Evolutionary conservation across 306 rosid species (phyloP).

Genomic region (Lathyrus tuberosus): DNA sequence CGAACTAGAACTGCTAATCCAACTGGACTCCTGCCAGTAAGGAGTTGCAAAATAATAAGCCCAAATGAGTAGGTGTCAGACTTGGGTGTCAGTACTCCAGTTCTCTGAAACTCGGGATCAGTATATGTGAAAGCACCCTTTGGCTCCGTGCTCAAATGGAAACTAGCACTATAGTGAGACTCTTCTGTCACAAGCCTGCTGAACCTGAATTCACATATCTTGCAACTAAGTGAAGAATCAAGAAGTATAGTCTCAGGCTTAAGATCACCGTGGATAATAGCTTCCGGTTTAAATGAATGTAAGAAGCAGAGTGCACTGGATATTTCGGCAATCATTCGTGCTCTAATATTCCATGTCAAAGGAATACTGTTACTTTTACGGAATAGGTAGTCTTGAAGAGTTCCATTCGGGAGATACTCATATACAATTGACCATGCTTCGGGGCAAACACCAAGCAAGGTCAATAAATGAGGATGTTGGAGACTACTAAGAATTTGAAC

Average conservation of each 20-base stretch:
- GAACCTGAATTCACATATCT: conserved; percentile 81
- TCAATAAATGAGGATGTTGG: conserved; percentile 83
- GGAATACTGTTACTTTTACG: conserved; percentile 58
- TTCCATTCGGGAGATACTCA: conserved; percentile 80
- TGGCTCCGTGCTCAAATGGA: conserved; percentile 59
- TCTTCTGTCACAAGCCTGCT: conserved; percentile 75
- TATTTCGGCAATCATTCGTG: conserved; percentile 70
- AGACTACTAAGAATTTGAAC: conserved; percentile 81
- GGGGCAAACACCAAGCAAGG: conserved; percentile 83
- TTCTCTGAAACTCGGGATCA: conserved; percentile 78
- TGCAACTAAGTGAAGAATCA: conserved; percentile 73
- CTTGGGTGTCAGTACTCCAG: conserved; percentile 70
- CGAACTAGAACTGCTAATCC: conserved; percentile 65
- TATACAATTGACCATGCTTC: conserved; percentile 86
- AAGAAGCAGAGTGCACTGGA: conserved; percentile 91
- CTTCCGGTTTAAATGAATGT: conserved; percentile 82
- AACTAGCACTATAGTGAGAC: conserved; percentile 60
- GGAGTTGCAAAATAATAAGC: conserved; percentile 76
- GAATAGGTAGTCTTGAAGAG: conserved; percentile 71
- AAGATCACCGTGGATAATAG: conserved; percentile 78
- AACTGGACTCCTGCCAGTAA: conserved; percentile 68
- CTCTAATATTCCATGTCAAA: conserved; percentile 72
- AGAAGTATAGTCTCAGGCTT: conserved; percentile 70
- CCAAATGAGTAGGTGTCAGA: conserved; percentile 88
- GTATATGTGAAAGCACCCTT: conserved; percentile 68